Conservation (phyloP, 129 eudicot genomes). For the Escallonia herrerae region DNA sequence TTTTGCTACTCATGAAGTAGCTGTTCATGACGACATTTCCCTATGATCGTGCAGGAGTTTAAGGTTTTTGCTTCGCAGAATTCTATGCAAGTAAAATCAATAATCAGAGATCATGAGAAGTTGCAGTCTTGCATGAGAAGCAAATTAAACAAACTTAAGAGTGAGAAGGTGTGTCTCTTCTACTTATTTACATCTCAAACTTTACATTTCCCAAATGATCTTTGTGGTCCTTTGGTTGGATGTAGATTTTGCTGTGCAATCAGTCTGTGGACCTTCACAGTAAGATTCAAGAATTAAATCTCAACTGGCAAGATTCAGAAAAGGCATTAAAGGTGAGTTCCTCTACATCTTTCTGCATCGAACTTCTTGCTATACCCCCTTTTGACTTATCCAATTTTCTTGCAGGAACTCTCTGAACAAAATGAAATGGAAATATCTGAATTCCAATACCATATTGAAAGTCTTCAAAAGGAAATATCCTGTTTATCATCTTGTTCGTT, state of each 20-base stretch:
- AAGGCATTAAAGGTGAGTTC: slow-evolving; percentile 43
- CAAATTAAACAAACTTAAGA: slow-evolving; percentile 52
- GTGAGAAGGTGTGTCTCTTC: slow-evolving; percentile 60
- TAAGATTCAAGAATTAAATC: slow-evolving; percentile 36
- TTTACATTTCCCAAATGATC: too few relatives aligned
- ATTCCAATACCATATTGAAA: slow-evolving; percentile 40
- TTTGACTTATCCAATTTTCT: slow-evolving; percentile 7
- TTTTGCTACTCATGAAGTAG: neutral
- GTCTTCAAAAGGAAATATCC: slow-evolving; percentile 53
- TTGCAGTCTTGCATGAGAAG: slow-evolving; percentile 34
- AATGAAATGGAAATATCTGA: slow-evolving; percentile 55
- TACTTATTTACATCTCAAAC: slow-evolving; percentile 10
- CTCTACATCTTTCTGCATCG: slow-evolving; percentile 8
- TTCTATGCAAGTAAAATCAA: slow-evolving; percentile 35
- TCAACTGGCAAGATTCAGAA: slow-evolving; percentile 43
- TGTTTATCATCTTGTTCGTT: slow-evolving; percentile 60
- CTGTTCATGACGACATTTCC: neutral
- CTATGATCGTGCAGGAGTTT: slow-evolving; percentile 43
- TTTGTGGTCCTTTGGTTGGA: too few relatives aligned
- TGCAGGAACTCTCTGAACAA: slow-evolving; percentile 61
- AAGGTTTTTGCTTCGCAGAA: slow-evolving; percentile 34
- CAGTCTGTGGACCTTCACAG: slow-evolving; percentile 46
- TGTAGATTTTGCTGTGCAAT: slow-evolving; percentile 55
- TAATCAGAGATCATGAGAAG: slow-evolving; percentile 35
- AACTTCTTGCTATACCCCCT: slow-evolving; percentile 5